phyloP scores from a whole-genome alignment of 805 yeast genomes.

The Candida ortonii region DNA sequence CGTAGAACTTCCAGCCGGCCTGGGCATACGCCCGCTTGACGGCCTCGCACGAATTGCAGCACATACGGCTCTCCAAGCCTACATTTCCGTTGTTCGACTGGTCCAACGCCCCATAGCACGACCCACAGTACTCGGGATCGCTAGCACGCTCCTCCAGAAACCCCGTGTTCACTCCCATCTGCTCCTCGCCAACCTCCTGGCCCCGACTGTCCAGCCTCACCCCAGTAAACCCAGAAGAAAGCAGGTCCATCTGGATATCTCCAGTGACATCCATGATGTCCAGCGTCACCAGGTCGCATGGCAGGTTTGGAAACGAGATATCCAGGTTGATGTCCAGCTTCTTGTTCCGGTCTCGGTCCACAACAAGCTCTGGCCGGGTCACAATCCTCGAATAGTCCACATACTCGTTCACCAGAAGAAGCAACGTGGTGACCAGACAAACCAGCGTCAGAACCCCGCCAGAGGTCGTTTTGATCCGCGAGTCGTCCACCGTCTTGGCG shows the following conservation, averaged over 20 bases:
- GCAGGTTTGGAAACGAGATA: constrained; percentile 76
- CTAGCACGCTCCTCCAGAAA: constrained; percentile 22
- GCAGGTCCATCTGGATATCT: constrained; percentile 71
- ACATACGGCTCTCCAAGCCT: constrained; percentile 42
- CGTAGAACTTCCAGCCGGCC: constrained; percentile 83
- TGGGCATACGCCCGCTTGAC: constrained; percentile 77
- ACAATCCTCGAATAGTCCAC: constrained; percentile 63
- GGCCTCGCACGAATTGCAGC: constrained; percentile 85
- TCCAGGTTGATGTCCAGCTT: constrained; percentile 78
- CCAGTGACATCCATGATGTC: constrained; percentile 91
- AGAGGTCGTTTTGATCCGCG: constrained; percentile 78
- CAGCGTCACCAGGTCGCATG: constrained; percentile 77
- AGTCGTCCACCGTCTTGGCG: constrained; percentile 92
- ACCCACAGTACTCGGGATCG: constrained; percentile 65
- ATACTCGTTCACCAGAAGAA: constrained; percentile 74
- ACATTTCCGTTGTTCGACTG: constrained; percentile 47
- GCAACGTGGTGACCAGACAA: constrained; percentile 57
- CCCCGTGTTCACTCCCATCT: constrained; percentile 40
- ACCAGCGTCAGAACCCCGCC: constrained; percentile 86
- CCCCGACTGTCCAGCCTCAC: constrained; percentile 61
- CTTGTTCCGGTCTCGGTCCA: constrained; percentile 76
- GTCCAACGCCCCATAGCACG: constrained; percentile 82
- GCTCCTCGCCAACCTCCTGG: constrained; percentile 37
- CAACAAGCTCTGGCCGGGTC: constrained; percentile 79
- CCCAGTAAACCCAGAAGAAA: constrained; percentile 68